These are phyloP conservation scores for Loxodes magnus DNA, from an alignment of 73 alveolate genomes.

Conservation along the genomic window DNA sequence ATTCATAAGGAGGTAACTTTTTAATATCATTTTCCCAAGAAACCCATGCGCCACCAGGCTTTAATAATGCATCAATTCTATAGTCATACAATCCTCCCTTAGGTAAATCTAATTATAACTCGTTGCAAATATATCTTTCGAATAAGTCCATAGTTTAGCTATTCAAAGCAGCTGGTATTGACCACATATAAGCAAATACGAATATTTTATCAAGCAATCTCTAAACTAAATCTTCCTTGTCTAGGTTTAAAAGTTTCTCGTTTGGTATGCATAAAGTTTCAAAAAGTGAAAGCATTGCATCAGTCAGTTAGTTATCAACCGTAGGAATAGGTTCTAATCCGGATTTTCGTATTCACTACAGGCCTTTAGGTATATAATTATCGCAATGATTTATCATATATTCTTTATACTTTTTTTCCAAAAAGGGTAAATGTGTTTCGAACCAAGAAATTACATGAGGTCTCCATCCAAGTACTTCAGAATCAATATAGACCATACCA, in stretches of 20 bases:
- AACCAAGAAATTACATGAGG: constrained; percentile 89
- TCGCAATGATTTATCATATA: constrained; percentile 38
- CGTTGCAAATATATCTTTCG: not conserved
- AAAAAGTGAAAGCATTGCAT: not conserved
- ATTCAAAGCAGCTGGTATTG: constrained; percentile 4
- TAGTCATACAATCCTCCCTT: constrained; percentile 8
- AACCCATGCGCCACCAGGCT: constrained; percentile 10
- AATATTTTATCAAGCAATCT: constrained; percentile 3
- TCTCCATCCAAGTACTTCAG: constrained; percentile 90
- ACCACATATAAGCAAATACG: constrained; percentile 9
- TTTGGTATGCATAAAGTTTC: constrained; percentile 1
- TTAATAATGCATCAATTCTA: no score
- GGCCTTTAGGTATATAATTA: not conserved
- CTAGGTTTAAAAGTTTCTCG: constrained; percentile 1
- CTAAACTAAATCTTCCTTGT: not conserved
- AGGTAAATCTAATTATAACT: constrained; percentile 1
- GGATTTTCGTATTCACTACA: constrained; percentile 5
- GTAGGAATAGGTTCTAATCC: constrained; percentile 52
- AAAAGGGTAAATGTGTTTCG: constrained; percentile 87
- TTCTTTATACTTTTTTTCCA: constrained; percentile 50
- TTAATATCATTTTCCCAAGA: constrained; percentile 38
- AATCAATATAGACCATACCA: constrained; percentile 95
- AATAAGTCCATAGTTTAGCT: not conserved
- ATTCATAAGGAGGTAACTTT: constrained; percentile 21
- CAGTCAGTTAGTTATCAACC: constrained; percentile 11